Evolutionary conservation across 2,329 filamentous ascomycete genomes (phyloP).

Genomic region (Bipolaris sorokiniana): DNA sequence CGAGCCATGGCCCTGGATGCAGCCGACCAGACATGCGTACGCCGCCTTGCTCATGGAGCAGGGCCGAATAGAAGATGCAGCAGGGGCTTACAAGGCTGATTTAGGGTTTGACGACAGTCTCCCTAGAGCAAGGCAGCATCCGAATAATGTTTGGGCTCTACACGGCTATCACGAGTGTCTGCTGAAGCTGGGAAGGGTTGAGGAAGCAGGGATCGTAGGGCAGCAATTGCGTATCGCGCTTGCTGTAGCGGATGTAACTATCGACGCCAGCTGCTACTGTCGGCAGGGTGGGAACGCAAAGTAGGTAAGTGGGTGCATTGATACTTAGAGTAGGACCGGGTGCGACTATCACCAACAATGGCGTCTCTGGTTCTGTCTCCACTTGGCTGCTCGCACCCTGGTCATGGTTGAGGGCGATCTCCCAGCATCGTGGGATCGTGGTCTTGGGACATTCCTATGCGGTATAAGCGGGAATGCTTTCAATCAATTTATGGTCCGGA

Average conservation of each 20-base stretch:
- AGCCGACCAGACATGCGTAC: constrained; percentile 73
- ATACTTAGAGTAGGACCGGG: not conserved
- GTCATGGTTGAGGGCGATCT: constrained; percentile 9
- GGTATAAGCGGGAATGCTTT: not conserved
- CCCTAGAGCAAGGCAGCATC: constrained; percentile 69
- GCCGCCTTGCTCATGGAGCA: constrained; percentile 73
- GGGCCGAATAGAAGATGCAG: constrained; percentile 52
- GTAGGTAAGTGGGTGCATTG: not conserved
- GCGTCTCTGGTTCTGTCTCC: not conserved
- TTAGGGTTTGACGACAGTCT: constrained; percentile 57
- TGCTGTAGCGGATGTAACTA: constrained; percentile 64
- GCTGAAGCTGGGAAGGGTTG: constrained; percentile 57
- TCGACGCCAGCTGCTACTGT: constrained; percentile 66
- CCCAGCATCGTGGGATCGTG: not conserved
- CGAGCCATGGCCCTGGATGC: constrained; percentile 83
- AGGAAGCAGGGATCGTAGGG: constrained; percentile 57
- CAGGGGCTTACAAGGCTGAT: constrained; percentile 49
- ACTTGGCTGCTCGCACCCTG: not conserved
- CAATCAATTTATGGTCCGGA: not conserved
- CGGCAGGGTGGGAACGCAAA: constrained; percentile 18
- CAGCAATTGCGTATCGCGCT: constrained; percentile 60
- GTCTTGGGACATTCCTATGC: not conserved
- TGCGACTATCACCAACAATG: not conserved
- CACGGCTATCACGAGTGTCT: constrained; percentile 77
- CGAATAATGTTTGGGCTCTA: constrained; percentile 76